These are phyloP conservation scores for Epichloe aotearoae DNA, from an alignment of 2,329 filamentous ascomycete genomes.

Conservation along the genomic window DNA sequence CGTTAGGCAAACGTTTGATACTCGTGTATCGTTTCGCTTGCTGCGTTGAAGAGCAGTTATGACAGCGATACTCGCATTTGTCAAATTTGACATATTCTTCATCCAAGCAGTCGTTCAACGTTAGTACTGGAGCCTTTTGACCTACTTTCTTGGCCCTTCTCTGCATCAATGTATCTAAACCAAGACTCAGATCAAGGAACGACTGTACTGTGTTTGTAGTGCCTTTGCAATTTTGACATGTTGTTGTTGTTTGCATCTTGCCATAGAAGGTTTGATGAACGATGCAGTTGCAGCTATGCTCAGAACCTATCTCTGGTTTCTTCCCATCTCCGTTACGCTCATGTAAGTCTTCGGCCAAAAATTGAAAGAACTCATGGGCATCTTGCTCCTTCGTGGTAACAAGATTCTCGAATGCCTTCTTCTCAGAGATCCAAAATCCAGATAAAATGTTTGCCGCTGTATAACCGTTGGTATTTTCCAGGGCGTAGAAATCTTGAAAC, in stretches of 20 bases:
- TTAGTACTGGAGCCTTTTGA: slow-evolving; percentile 30
- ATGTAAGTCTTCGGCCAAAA: slow-evolving; percentile 83
- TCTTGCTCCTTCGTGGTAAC: slow-evolving; percentile 94
- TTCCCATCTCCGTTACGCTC: slow-evolving; percentile 63
- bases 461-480: slow-evolving; percentile 76
- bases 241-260: slow-evolving; percentile 79
- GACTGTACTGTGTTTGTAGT: slow-evolving; percentile 74
- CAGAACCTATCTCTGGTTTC: slow-evolving; percentile 43
- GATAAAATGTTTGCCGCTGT: slow-evolving; percentile 81
- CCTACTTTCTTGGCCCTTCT: slow-evolving; percentile 44
- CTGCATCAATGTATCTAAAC: slow-evolving; percentile 63
- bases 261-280: slow-evolving; percentile 93
- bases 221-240: slow-evolving; percentile 76
- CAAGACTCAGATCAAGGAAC: slow-evolving; percentile 80
- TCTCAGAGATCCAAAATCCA: slow-evolving; percentile 79
- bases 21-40: slow-evolving; percentile 74
- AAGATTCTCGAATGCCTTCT: slow-evolving; percentile 56
- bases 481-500: slow-evolving; percentile 57
- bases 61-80: slow-evolving; percentile 80
- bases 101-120: slow-evolving; percentile 61
- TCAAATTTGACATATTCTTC: slow-evolving; percentile 79
- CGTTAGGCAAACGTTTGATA: slow-evolving; percentile 75
- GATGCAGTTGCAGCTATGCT: slow-evolving; percentile 69
- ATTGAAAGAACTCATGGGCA: slow-evolving; percentile 94
- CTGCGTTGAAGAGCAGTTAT: slow-evolving; percentile 62